A percentile compares a stretch with the other conserved stretches of the same genome.
phyloP scores from a whole-genome alignment of 1,284 basidiomycete species.

The Rhizoctonia solani region DNA sequence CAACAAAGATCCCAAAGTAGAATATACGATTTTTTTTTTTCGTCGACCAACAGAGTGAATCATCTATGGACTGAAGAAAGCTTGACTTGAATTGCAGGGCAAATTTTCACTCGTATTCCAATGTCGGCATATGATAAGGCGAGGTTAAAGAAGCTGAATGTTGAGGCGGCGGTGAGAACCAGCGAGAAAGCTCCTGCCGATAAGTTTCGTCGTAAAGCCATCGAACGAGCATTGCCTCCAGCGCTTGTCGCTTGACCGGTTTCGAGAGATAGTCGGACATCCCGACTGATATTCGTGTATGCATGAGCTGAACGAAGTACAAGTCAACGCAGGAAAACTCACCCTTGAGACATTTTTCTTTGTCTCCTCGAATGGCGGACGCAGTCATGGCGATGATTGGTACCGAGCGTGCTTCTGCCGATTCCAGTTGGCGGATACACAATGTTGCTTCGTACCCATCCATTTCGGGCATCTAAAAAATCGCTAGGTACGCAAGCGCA shows the following conservation, averaged over 20 bases:
- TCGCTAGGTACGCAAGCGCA: no score
- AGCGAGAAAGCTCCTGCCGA: constrained; percentile 22
- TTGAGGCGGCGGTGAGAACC: constrained; percentile 27
- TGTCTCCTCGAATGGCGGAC: constrained; percentile 28
- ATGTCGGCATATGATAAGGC: no score
- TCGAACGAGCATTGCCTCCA: constrained; percentile 27
- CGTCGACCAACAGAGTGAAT: no score
- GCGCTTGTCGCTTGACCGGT: constrained; percentile 17
- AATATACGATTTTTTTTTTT: no score
- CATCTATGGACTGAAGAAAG: no score
- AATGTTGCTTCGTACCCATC: constrained; percentile 34
- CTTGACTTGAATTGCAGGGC: no score
- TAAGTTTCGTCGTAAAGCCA: constrained; percentile 32
- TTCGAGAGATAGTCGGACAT: constrained; percentile 26
- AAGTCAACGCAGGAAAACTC: not conserved
- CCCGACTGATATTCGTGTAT: not conserved
- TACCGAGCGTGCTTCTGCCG: constrained; percentile 7
- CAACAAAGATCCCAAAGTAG: no score
- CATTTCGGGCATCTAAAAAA: constrained; percentile 32
- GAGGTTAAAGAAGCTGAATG: no score
- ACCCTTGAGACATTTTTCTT: constrained; percentile 27
- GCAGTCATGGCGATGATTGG: constrained; percentile 33
- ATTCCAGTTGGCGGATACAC: constrained; percentile 24
- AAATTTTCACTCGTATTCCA: no score
- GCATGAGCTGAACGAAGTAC: not conserved